A percentile compares a stretch with the other conserved stretches of the same genome.
Conservation (phyloP, 495 filamentous ascomycete genomes). For the Hypoxylon perforatum region DNA sequence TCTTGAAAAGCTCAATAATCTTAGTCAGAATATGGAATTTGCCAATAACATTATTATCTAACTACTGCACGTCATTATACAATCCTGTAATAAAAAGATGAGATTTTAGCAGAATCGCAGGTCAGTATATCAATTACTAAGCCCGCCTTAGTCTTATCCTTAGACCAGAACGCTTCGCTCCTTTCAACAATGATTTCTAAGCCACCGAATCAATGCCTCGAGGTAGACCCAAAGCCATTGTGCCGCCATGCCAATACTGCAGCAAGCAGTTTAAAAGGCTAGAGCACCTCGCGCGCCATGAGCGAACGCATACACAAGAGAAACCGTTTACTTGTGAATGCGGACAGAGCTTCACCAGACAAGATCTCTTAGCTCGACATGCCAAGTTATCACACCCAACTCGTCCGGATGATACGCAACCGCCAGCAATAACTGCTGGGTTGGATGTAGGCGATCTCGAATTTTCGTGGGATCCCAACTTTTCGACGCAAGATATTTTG, state of each 20-base stretch:
- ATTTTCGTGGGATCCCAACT: conserved; percentile 25
- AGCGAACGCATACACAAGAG: conserved; percentile 67
- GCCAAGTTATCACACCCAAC: conserved; percentile 1
- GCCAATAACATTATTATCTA: no score
- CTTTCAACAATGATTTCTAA: neutral
- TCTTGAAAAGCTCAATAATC: no score
- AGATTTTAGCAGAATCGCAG: neutral
- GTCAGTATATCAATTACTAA: neutral
- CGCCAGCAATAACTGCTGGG: neutral
- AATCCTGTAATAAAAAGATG: no score
- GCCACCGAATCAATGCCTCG: conserved; percentile 17
- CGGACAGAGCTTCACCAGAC: conserved; percentile 63
- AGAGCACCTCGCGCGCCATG: conserved; percentile 66
- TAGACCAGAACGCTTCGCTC: neutral
- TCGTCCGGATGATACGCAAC: conserved; percentile 7
- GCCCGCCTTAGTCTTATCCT: neutral
- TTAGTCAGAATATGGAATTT: no score
- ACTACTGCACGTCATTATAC: no score
- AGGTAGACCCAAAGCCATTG: conserved; percentile 17
- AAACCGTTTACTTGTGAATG: conserved; percentile 67
- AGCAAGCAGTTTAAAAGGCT: conserved; percentile 62
- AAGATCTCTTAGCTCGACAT: conserved; percentile 36
- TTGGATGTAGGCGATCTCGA: conserved; percentile 7
- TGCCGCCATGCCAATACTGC: conserved; percentile 60
- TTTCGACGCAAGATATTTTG: conserved; percentile 16